Evolutionary conservation across 331 rosid species (phyloP).

Genomic region (Stylosanthes scabra): DNA sequence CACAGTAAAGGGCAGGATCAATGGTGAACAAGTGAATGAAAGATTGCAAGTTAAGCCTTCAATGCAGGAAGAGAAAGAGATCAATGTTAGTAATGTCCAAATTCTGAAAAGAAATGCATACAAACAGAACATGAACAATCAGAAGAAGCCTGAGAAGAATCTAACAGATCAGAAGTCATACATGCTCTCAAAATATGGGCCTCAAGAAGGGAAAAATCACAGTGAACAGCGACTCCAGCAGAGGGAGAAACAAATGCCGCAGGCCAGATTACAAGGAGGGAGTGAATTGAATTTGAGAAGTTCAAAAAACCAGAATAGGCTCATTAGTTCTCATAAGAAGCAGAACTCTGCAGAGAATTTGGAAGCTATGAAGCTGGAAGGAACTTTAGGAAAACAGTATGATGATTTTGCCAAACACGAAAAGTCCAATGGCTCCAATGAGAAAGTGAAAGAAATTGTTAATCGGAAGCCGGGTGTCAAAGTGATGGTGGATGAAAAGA

Average conservation of each 20-base stretch:
- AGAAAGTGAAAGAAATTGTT: slow-evolving; percentile 36
- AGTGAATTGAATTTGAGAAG: slow-evolving; percentile 45
- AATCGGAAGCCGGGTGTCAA: slow-evolving; percentile 42
- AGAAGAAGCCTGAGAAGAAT: slow-evolving; percentile 44
- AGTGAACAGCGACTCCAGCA: slow-evolving; percentile 48
- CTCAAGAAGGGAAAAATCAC: slow-evolving; percentile 41
- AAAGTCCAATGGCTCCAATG: slow-evolving; percentile 37
- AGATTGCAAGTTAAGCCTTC: slow-evolving; percentile 45
- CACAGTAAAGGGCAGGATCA: slow-evolving; percentile 49
- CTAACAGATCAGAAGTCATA: slow-evolving; percentile 51
- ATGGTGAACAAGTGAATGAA: slow-evolving; percentile 41
- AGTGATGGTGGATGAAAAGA: slow-evolving; percentile 51
- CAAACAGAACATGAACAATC: slow-evolving; percentile 48
- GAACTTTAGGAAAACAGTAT: slow-evolving; percentile 34
- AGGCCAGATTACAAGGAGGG: slow-evolving; percentile 49
- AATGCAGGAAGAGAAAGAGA: slow-evolving; percentile 46
- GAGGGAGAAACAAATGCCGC: slow-evolving; percentile 48
- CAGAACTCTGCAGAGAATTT: slow-evolving; percentile 41
- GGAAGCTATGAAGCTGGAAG: slow-evolving; percentile 32
- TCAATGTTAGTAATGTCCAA: slow-evolving; percentile 44
- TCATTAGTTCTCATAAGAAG: slow-evolving; percentile 55
- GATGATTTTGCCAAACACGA: slow-evolving; percentile 43
- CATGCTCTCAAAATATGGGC: slow-evolving; percentile 46
- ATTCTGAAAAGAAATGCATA: slow-evolving; percentile 44
- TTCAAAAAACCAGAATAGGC: slow-evolving; percentile 44